Base-by-base conservation (phyloP, 345 rosid genomes). In the Brassica juncea region DNA sequence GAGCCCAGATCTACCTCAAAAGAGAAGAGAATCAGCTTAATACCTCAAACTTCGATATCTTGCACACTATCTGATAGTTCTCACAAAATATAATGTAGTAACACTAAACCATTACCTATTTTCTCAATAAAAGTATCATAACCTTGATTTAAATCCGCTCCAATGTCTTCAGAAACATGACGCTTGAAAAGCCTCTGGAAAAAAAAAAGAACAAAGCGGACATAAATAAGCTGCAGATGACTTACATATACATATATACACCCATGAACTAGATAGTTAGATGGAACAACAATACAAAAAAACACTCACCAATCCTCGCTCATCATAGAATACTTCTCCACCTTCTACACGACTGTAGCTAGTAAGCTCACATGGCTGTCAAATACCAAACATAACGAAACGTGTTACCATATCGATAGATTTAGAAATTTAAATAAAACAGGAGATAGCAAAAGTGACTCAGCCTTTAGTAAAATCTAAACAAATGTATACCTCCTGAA, bases 61-160 rank as follows among this genome's bases (percentile, higher is more conserved):
- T 60, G 27, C 28, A 60, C 70, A 54, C 8, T 58, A 47, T 69
- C 73, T 73, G 47, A 4, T 8, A 25, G 61, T 58, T 60, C 70
- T 12, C 1, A 70, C 6, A 68, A 47, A 73, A 80, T 62, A 32
- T 11, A 68, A 19, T 12, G 21, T 8, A 9, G 12, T 3, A 42
- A 42, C 72, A 21, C 67, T 25, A 79, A 63, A 72, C 81, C 91
- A 89, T 83, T 84, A 95, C 98, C 98, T 84, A 70, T 90, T 75
- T 95, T 95, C 74, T 84, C 91, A 68, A 74, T 82, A 82, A 86
- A 95, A 65, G 99, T 91, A 77, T 95, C 97, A 61, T 83, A 95
- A 67, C 99, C 98, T 85, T 91, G 88, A 84, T 95, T 93, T 67
- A 95, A 85, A 86, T 95, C 98, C 55, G 98, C 91, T 82, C 97